Evolutionary conservation across 192 early-diverging fungal genomes (phyloP).

Genomic region (Phlyctochytrium arcticum): DNA sequence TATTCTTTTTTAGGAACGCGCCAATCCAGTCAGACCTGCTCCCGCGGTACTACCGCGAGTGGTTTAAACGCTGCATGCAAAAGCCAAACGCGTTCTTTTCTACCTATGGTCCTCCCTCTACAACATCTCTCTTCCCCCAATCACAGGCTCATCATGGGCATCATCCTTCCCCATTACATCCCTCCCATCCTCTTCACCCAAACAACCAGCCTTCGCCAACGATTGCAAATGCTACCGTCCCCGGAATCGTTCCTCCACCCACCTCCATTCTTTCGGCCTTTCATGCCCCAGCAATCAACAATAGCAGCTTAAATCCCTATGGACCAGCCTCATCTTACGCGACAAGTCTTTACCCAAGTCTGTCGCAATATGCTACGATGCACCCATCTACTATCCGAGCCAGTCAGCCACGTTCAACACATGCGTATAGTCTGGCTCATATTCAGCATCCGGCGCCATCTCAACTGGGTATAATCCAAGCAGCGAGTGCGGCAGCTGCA

Average conservation of each 20-base stretch:
- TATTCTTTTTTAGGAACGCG: slow-evolving; percentile 14
- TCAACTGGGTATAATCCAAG: slow-evolving; percentile 23
- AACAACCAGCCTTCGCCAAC: background rate
- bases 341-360: background rate
- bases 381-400: slow-evolving; percentile 6
- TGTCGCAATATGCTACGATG: background rate
- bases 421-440: slow-evolving; percentile 19
- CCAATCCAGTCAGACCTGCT: slow-evolving; percentile 26
- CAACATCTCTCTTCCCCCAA: background rate
- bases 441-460: slow-evolving; percentile 14
- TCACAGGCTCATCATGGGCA: background rate
- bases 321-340: too few species aligned
- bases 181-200: background rate
- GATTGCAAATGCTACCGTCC: too few species aligned
- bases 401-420: slow-evolving; percentile 3
- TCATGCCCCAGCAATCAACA: too few species aligned
- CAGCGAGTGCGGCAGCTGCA: slow-evolving; percentile 17
- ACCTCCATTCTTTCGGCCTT: too few species aligned
- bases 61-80: slow-evolving; percentile 14
- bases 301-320: background rate
- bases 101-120: slow-evolving; percentile 6
- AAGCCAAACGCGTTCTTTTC: slow-evolving; percentile 8
- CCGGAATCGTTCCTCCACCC: too few species aligned
- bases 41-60: slow-evolving; percentile 28
- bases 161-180: background rate